Evolutionary conservation across 1,284 basidiomycete genomes (phyloP).

Genomic region (Ustilago loliicola): DNA sequence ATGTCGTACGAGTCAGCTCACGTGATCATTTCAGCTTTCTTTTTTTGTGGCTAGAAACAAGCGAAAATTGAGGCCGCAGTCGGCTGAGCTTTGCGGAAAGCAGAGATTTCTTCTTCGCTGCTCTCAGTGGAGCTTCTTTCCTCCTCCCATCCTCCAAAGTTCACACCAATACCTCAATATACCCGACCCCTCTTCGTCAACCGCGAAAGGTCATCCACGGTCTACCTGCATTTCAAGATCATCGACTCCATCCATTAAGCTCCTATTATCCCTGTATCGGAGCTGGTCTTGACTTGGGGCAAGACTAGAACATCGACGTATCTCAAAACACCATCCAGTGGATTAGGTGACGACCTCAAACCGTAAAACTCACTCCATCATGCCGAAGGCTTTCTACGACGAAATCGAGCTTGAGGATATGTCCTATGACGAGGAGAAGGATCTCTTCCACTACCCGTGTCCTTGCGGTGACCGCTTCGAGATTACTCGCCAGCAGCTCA

Average conservation of each 20-base stretch:
- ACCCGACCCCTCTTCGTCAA: conserved; percentile 33
- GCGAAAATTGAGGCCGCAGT: conserved; percentile 40
- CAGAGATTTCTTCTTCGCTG: conserved; percentile 12
- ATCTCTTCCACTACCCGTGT: conserved; percentile 88
- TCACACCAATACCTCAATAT: conserved; percentile 19
- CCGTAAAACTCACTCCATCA: conserved; percentile 9
- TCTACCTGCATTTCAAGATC: not conserved
- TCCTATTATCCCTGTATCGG: not conserved
- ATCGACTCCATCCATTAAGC: not conserved
- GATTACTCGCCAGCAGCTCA: conserved; percentile 85
- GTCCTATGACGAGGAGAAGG: conserved; percentile 67
- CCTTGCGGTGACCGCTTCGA: conserved; percentile 99
- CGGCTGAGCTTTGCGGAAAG: conserved; percentile 11
- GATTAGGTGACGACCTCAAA: conserved; percentile 39
- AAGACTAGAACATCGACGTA: not conserved
- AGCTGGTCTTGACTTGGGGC: conserved; percentile 28
- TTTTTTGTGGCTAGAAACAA: conserved; percentile 4
- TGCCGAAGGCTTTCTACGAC: conserved; percentile 64
- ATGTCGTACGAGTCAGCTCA: conserved; percentile 22
- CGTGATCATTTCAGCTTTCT: conserved; percentile 9
- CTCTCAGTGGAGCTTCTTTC: not conserved
- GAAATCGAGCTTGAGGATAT: conserved; percentile 70
- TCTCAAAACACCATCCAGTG: conserved; percentile 17
- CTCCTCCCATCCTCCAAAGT: not conserved
- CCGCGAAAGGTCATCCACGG: conserved; percentile 15